Base-by-base conservation (phyloP, 164 flowering plant species). In the Vitis labrusca region DNA sequence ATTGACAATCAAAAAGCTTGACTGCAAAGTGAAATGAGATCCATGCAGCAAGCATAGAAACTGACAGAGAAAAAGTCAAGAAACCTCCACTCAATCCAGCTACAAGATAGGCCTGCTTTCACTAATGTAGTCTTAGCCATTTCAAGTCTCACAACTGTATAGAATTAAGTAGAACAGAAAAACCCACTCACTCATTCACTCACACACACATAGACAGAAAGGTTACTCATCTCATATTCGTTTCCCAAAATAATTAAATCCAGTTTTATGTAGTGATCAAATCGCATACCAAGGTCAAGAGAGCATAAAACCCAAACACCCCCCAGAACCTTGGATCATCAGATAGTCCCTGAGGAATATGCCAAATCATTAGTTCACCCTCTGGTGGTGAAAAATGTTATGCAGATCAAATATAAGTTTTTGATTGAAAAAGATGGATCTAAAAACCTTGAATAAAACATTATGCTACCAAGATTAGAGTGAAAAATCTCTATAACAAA, bases 241-340 rank as follows among this genome's bases (percentile, higher is more conserved):
- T 37, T 2, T 6, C 44, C 7, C 5, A 37, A 37, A 37, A 3
- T 6, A 37, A 37, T 37, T 0, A 37, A 37, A 37, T 37, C 44
- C 44, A 37, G 7, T 37, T 37, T 37, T 37, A 37, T 37, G 44
- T 5, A 37, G 44, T 5, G 8, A 27, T 68, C 51, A 2, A 11
- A 30, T 15, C 9, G 71, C 92, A 62, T 80, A 95, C 99, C 97
- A 83, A 60, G 57, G 96, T 91, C 37, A 93, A 23, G 16, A 82
- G 30, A 71, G 96, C 88, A 82, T 91, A 95, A 32, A 85, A 88
- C 19, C 98, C 98, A 86, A 95, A 93, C 65, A 94, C 91, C 74
- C 99, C 98, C 98, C 94, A 95, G 75, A 90, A 91, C 75, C 89
- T 84, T 69, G 90, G 91, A 81, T 91, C 97, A 73, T 80, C 88